Percentiles rank a stretch among this genome's conserved stretches.
phyloP scores from a whole-genome alignment of 257 asterid species.

The Fraxinus anomala region DNA sequence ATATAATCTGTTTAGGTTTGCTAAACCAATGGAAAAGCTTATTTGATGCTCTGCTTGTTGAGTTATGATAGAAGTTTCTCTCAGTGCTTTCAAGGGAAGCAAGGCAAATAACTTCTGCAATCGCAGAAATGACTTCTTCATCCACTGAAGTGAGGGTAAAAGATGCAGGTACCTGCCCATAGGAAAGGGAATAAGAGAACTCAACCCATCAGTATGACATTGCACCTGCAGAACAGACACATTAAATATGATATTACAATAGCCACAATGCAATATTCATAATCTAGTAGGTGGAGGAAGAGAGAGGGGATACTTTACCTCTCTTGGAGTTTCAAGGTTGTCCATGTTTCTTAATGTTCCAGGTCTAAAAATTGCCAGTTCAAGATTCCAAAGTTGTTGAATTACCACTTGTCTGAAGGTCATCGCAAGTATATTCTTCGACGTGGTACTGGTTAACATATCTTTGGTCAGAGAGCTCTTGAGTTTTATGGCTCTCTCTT shows the following conservation, averaged over 20 bases:
- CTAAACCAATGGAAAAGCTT: slow-evolving; percentile 52
- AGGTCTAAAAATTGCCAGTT: slow-evolving; percentile 63
- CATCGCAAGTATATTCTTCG: slow-evolving; percentile 73
- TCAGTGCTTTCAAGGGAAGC: slow-evolving; percentile 60
- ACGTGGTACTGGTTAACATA: slow-evolving; percentile 43
- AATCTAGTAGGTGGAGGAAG: neutral
- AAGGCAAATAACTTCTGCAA: slow-evolving; percentile 78
- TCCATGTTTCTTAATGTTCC: slow-evolving; percentile 66
- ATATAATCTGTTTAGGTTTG: slow-evolving; percentile 50
- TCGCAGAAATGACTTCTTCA: slow-evolving; percentile 54
- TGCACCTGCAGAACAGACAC: slow-evolving; percentile 83
- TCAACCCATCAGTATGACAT: slow-evolving; percentile 54
- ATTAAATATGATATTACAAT: slow-evolving; percentile 47
- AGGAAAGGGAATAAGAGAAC: slow-evolving; percentile 82
- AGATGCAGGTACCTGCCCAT: slow-evolving; percentile 83
- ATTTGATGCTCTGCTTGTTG: slow-evolving; percentile 35
- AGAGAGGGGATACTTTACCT: slow-evolving; percentile 46
- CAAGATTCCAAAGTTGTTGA: slow-evolving; percentile 73
- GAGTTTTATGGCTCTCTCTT: slow-evolving; percentile 67
- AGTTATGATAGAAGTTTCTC: slow-evolving; percentile 36
- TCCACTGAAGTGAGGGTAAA: slow-evolving; percentile 63
- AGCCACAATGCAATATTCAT: slow-evolving; percentile 14
- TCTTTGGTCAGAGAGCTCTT: slow-evolving; percentile 55
- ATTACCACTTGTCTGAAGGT: slow-evolving; percentile 84
- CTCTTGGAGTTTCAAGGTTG: slow-evolving; percentile 71